Percentiles rank a stretch among this genome's conserved stretches.
Evolutionary conservation across 306 rosid genomes (phyloP).

Genomic region (Astragalus membranaceus): DNA sequence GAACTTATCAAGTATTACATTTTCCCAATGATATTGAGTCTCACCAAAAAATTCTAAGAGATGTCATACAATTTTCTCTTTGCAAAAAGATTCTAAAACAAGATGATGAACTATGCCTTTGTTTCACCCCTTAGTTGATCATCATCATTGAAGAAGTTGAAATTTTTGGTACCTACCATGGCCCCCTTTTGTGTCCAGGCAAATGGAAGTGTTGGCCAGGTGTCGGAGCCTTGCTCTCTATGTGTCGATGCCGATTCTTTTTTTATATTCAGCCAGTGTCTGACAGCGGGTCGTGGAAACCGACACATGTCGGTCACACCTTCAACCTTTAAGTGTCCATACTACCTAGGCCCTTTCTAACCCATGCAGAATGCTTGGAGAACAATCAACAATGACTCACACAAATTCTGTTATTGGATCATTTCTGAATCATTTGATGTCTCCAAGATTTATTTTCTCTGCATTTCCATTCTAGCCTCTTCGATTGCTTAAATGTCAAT

Average conservation of each 20-base stretch:
- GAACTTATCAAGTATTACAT: not conserved
- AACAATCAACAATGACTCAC: not conserved
- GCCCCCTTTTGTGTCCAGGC: not conserved
- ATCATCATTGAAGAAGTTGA: not conserved
- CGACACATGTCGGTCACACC: too few relatives aligned
- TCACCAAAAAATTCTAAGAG: not conserved
- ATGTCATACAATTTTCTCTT: not conserved
- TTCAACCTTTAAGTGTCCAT: too few relatives aligned
- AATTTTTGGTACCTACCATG: not conserved
- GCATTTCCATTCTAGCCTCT: not conserved
- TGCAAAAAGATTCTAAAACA: not conserved
- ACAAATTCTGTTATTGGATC: constrained; percentile 1
- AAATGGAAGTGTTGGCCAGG: not conserved
- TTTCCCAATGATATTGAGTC: not conserved
- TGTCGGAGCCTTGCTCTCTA: not conserved
- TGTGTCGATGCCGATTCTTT: too few relatives aligned
- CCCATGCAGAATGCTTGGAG: constrained; percentile 14
- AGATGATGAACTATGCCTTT: not conserved
- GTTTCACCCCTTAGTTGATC: not conserved
- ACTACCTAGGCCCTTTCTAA: constrained; percentile 28
- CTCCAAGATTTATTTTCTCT: not conserved
- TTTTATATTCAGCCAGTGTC: too few relatives aligned
- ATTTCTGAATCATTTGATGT: constrained; percentile 12
- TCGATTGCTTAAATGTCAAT: constrained; percentile 12
- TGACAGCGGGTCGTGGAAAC: too few relatives aligned